Base-by-base conservation (phyloP, 2,329 filamentous ascomycete species). In the Phoma herbarum region DNA sequence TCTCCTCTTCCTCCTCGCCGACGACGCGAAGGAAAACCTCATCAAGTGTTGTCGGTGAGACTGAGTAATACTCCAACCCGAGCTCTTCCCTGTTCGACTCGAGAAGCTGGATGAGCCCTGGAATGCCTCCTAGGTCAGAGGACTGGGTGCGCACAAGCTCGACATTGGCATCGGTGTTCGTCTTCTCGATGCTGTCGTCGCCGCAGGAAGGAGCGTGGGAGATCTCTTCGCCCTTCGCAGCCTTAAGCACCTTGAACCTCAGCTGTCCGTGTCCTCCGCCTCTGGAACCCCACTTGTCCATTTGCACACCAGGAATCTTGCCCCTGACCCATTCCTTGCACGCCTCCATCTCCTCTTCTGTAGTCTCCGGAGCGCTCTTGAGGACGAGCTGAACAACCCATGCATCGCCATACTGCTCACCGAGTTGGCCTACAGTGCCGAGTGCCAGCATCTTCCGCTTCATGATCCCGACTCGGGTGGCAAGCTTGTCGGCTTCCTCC, bases 401-500 rank as follows among this genome's bases (percentile, higher is more conserved):
- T 1, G 86, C 84, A 68, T 94, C 88, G 10, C 93, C 93, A 70
- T 93, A 93, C 53, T 88, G 86, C 43, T 84, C 83, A 8, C 93
- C 84, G 3, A 97, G 82, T 57, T 88, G 81, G 31, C 92, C 87
- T 0, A 88, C 89, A 0, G 88, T 90, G 4, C 93, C 93, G 9
- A 95, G 82, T 0, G 93, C 93, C 22, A 97, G 83, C 92, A 97
- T 96, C 29, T 88, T 85, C 66, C 86, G 85, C 9, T 93, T 91
- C 78, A 98, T 87, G 65, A 98, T 97, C 12, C 92, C 94, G 0
- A 90, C 92, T 1, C 92, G 85, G 28, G 87, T 88, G 0, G 93
- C 93, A 2, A 98, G 83, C 0, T 93, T 93, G 70, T 96, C 92
- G 0, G 93, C 94, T 78, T 97, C 94, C 75, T 97, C 93, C 93